phyloP scores from a whole-genome alignment of 2,329 filamentous ascomycete genomes.

The Talaromyces sp. region DNA sequence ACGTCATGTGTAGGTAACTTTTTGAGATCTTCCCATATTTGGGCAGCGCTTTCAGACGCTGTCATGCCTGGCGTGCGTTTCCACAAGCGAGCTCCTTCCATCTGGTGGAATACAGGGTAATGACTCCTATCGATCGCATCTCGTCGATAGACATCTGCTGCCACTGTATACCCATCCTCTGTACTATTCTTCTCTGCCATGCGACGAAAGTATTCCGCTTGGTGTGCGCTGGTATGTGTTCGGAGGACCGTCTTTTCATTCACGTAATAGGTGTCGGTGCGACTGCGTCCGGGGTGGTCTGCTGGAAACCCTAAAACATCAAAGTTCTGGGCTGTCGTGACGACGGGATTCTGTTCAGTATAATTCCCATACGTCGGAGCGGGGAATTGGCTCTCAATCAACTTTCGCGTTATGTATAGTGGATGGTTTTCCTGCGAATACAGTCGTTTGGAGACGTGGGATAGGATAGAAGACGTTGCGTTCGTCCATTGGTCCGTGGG shows the following conservation, averaged over 20 bases:
- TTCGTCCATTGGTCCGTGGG: constrained; percentile 80
- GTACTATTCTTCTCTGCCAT: constrained; percentile 47
- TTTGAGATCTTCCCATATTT: constrained; percentile 67
- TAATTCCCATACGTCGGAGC: constrained; percentile 68
- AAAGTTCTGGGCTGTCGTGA: constrained; percentile 84
- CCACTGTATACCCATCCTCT: constrained; percentile 75
- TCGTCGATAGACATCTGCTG: constrained; percentile 89
- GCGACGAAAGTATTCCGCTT: constrained; percentile 74
- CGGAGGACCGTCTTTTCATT: constrained; percentile 78
- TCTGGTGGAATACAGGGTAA: constrained; percentile 97
- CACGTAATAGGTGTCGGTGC: constrained; percentile 93
- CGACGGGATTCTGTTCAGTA: constrained; percentile 76
- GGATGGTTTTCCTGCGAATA: constrained; percentile 91
- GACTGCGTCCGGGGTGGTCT: constrained; percentile 81
- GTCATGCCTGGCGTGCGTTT: constrained; percentile 53
- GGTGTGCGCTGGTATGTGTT: constrained; percentile 93
- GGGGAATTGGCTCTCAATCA: constrained; percentile 88
- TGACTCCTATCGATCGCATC: constrained; percentile 94
- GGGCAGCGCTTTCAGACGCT: constrained; percentile 47
- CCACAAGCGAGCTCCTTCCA: constrained; percentile 94
- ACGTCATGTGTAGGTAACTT: constrained; percentile 69
- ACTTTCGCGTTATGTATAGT: constrained; percentile 79
- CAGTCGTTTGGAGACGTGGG: constrained; percentile 70
- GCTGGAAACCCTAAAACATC: constrained; percentile 89
- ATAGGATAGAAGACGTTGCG: constrained; percentile 68